These are phyloP conservation scores for Ascosphaera aggregata DNA, from an alignment of 2,329 filamentous ascomycete species.

Conservation along the genomic window DNA sequence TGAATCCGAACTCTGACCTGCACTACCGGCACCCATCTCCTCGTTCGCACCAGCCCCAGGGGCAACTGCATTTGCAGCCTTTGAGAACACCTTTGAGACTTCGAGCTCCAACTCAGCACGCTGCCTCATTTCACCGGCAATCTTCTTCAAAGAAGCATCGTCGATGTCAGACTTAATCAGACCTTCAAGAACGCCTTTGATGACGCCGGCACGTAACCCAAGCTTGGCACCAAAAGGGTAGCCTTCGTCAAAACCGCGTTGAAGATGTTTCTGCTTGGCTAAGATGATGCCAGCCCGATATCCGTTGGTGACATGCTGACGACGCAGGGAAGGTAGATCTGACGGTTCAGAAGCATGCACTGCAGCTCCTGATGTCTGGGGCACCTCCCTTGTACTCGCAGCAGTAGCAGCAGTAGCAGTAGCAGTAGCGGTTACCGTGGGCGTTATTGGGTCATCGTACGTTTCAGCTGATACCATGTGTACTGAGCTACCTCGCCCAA, in stretches of 20 bases:
- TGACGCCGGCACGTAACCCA: conserved; percentile 47
- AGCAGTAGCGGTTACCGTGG: too few relatives aligned
- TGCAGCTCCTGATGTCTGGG: neutral
- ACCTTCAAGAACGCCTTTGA: conserved; percentile 58
- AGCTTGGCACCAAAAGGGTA: conserved; percentile 65
- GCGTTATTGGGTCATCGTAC: too few relatives aligned
- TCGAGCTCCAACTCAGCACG: conserved; percentile 5
- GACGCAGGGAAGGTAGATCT: conserved; percentile 53
- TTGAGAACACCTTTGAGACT: conserved; percentile 5
- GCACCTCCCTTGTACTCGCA: neutral
- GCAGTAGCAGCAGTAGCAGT: neutral
- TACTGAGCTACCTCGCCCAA: too few relatives aligned
- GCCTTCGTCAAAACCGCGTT: conserved; percentile 78
- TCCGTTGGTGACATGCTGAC: conserved; percentile 59
- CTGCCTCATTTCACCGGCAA: conserved; percentile 4
- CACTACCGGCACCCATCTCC: conserved; percentile 4
- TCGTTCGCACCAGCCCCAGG: conserved; percentile 6
- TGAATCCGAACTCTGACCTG: conserved; percentile 3
- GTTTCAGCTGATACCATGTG: too few relatives aligned
- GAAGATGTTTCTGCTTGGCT: conserved; percentile 54
- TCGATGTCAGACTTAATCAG: conserved; percentile 20
- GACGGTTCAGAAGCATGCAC: conserved; percentile 20
- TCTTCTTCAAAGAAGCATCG: conserved; percentile 8
- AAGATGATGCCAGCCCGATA: conserved; percentile 70
- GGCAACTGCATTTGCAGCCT: neutral